phyloP scores from a whole-genome alignment of 208 protist species.

The Porcisia hertigi region DNA sequence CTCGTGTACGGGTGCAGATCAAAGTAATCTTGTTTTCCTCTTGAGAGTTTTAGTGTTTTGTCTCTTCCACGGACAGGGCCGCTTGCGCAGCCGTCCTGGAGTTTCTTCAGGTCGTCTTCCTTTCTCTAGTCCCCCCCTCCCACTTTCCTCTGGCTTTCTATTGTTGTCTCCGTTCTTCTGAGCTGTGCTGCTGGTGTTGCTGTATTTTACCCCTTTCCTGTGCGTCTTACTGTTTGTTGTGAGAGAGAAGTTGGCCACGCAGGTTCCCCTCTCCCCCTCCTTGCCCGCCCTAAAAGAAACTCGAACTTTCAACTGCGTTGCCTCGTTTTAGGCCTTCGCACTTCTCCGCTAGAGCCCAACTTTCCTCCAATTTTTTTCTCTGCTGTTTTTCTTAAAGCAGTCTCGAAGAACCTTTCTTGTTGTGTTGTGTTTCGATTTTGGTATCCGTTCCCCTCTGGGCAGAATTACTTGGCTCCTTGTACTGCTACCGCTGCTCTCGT shows the following conservation, averaged over 20 bases:
- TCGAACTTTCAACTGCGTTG: neutral
- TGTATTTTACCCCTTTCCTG: neutral
- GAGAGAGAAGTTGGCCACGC: neutral
- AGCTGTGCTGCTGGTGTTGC: neutral
- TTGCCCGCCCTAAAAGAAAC: neutral
- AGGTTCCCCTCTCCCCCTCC: neutral
- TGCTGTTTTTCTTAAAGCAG: conserved; percentile 12
- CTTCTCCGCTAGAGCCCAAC: neutral
- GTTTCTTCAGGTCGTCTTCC: neutral
- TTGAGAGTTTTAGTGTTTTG: neutral
- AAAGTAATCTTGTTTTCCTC: neutral
- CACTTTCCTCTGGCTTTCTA: conserved; percentile 3
- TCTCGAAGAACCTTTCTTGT: neutral
- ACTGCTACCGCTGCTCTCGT: too few species aligned
- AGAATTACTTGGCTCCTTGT: too few species aligned
- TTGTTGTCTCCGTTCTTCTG: neutral
- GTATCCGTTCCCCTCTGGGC: neutral
- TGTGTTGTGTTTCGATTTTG: neutral
- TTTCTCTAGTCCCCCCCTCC: conserved; percentile 14
- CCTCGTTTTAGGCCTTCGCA: neutral
- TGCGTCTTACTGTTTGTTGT: neutral
- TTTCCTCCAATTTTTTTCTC: neutral
- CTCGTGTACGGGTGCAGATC: neutral
- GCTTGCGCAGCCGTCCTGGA: too few species aligned
- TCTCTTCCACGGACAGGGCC: neutral